Conservation (phyloP, 2,329 filamentous ascomycete species). For the Alternaria viburni region DNA sequence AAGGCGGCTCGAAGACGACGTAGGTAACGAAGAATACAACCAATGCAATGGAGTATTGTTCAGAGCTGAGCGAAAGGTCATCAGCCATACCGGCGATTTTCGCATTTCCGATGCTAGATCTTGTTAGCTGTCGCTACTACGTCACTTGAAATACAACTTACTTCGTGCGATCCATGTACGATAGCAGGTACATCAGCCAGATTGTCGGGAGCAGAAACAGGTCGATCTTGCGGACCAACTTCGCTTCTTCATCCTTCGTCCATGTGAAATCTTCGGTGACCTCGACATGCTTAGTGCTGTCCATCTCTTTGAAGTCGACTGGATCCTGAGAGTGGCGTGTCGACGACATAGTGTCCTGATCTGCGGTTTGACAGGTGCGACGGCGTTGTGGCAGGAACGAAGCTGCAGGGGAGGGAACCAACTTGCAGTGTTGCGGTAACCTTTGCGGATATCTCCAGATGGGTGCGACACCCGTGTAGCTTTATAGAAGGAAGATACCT, state of each 20-base stretch:
- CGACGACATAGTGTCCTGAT: slow-evolving; percentile 29
- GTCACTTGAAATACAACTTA: slow-evolving; percentile 10
- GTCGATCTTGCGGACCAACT: slow-evolving; percentile 57
- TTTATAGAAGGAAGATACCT: slow-evolving; percentile 32
- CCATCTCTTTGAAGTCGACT: slow-evolving; percentile 39
- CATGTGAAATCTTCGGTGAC: slow-evolving; percentile 54
- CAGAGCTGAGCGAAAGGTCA: slow-evolving; percentile 55
- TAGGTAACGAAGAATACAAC: slow-evolving; percentile 62
- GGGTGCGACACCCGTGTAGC: slow-evolving; percentile 10
- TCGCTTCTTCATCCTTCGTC: slow-evolving; percentile 58
- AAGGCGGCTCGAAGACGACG: slow-evolving; percentile 61
- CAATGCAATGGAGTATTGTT: slow-evolving; percentile 58
- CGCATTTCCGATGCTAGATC: slow-evolving; percentile 54
- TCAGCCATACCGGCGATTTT: slow-evolving; percentile 59
- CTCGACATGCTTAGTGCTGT: slow-evolving; percentile 51
- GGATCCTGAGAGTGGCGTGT: slow-evolving; percentile 28
- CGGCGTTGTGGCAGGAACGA: neutral
- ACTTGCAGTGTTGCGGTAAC: neutral
- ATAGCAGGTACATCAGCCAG: slow-evolving; percentile 59
- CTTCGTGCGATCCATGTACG: slow-evolving; percentile 55
- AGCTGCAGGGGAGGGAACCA: neutral
- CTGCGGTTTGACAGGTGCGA: neutral
- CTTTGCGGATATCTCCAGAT: neutral
- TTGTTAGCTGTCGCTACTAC: neutral
- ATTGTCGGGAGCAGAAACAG: slow-evolving; percentile 55